These are phyloP conservation scores for Candida maesae DNA, from an alignment of 805 yeast genomes.

Conservation along the genomic window DNA sequence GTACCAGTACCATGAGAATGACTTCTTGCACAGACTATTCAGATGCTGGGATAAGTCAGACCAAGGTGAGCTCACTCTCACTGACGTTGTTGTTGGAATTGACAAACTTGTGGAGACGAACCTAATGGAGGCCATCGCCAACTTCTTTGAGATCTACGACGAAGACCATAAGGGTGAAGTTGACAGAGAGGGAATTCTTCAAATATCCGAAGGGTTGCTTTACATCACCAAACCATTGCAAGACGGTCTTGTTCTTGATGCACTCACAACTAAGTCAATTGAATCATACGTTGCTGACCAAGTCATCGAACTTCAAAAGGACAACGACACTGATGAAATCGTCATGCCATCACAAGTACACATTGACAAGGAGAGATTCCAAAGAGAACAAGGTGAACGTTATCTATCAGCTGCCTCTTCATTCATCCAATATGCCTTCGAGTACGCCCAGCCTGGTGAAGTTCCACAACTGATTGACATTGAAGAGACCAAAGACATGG, in stretches of 20 bases:
- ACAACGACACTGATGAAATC: constrained; percentile 35
- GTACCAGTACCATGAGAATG: constrained; percentile 36
- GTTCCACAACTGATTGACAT: constrained; percentile 42
- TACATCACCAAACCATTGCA: constrained; percentile 84
- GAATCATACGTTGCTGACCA: constrained; percentile 67
- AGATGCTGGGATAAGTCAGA: constrained; percentile 62
- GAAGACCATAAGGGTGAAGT: constrained; percentile 53
- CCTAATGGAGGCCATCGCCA: constrained; percentile 71
- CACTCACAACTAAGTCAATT: constrained; percentile 56
- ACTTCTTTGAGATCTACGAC: constrained; percentile 77
- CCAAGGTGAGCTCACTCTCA: constrained; percentile 56
- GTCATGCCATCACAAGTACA: constrained; percentile 55
- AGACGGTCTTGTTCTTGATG: constrained; percentile 63
- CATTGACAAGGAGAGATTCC: constrained; percentile 60
- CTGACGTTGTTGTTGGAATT: constrained; percentile 69
- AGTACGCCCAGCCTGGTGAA: constrained; percentile 75
- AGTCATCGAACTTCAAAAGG: constrained; percentile 37
- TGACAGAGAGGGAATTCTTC: constrained; percentile 74
- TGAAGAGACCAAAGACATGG: constrained; percentile 29
- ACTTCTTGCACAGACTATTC: constrained; percentile 62
- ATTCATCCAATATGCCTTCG: constrained; percentile 83
- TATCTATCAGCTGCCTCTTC: constrained; percentile 84
- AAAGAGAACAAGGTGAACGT: constrained; percentile 65
- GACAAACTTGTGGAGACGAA: constrained; percentile 68
- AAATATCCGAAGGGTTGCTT: constrained; percentile 82